phyloP scores from a whole-genome alignment of 768 basidiomycete genomes.

The Macrolepiota fuliginosa region DNA sequence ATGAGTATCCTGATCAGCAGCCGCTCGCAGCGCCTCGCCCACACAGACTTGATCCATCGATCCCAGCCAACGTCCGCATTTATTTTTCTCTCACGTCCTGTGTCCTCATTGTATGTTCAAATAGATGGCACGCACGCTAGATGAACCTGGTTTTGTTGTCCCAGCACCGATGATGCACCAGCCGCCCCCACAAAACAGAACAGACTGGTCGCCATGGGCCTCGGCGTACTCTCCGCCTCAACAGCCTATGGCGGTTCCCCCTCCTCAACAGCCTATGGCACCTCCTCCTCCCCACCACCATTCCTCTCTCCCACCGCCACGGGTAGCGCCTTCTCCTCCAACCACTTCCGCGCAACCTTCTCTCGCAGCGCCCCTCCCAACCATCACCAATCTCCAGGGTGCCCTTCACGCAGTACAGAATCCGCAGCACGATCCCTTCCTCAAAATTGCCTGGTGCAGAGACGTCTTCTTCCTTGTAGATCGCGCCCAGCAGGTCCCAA shows the following conservation, averaged over 20 bases:
- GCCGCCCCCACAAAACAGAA: conserved; percentile 13
- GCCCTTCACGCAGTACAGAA: conserved; percentile 51
- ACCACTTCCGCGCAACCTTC: conserved; percentile 52
- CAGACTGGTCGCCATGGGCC: conserved; percentile 18
- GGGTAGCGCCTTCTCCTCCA: conserved; percentile 39
- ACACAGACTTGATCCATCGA: conserved; percentile 54
- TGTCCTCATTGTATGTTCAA: background rate
- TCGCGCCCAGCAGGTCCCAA: conserved; percentile 33
- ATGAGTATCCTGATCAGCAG: conserved; percentile 29
- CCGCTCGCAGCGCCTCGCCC: conserved; percentile 67
- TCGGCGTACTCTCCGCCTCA: conserved; percentile 6
- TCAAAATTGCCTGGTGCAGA: conserved; percentile 75
- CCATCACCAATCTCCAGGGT: conserved; percentile 53
- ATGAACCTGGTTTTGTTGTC: conserved; percentile 32
- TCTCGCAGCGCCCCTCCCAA: conserved; percentile 68
- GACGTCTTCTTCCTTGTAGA: conserved; percentile 84
- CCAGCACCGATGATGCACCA: conserved; percentile 13
- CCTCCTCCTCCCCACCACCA: conserved; percentile 36
- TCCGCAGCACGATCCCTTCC: conserved; percentile 52
- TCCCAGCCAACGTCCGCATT: conserved; percentile 61
- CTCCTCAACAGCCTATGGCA: conserved; percentile 16
- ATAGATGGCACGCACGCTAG: conserved; percentile 65
- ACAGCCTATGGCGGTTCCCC: conserved; percentile 20
- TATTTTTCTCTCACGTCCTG: conserved; percentile 1
- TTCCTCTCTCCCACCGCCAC: conserved; percentile 43